A percentile compares a stretch with the other conserved stretches of the same genome.
Evolutionary conservation across 805 yeast species (phyloP).

Genomic region (Ogataea nitratoaversa): DNA sequence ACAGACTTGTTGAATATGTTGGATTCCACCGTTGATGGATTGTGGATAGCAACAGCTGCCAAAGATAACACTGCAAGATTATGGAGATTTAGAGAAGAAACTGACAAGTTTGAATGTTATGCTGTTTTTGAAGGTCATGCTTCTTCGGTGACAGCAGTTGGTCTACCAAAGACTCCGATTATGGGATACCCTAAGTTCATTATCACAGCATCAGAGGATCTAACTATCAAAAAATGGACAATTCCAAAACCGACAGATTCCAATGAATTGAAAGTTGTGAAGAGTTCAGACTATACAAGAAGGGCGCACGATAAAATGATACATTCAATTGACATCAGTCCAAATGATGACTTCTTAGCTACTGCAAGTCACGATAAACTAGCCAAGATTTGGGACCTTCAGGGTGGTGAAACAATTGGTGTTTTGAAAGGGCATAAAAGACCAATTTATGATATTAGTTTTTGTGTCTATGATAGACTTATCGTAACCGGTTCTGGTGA

Average conservation of each 20-base stretch:
- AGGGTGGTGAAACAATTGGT: conserved; percentile 83
- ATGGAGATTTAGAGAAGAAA: conserved; percentile 62
- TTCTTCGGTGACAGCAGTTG: conserved; percentile 79
- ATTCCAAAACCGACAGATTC: conserved; percentile 44
- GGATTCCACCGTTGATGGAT: conserved; percentile 74
- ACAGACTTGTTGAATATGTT: conserved; percentile 77
- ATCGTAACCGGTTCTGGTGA: conserved; percentile 89
- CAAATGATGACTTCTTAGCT: conserved; percentile 83
- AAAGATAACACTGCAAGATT: conserved; percentile 83
- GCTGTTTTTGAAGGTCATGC: conserved; percentile 82
- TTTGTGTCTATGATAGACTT: conserved; percentile 73
- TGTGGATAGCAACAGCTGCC: conserved; percentile 88
- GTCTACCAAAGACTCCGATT: conserved; percentile 54
- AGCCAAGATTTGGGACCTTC: conserved; percentile 84
- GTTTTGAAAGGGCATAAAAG: conserved; percentile 86
- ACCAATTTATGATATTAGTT: conserved; percentile 89
- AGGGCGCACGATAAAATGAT: conserved; percentile 97
- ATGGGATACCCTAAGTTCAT: conserved; percentile 56
- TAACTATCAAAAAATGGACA: conserved; percentile 83
- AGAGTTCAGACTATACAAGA: conserved; percentile 79
- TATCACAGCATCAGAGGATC: conserved; percentile 79
- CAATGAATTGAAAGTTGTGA: conserved; percentile 32
- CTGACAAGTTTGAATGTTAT: conserved; percentile 38
- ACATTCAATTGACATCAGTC: conserved; percentile 84
- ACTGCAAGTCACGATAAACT: conserved; percentile 93